Percentiles rank a stretch among this genome's conserved stretches.
Evolutionary conservation across 352 stramenopile genomes (phyloP).

Genomic region (Globisporangium nunn): DNA sequence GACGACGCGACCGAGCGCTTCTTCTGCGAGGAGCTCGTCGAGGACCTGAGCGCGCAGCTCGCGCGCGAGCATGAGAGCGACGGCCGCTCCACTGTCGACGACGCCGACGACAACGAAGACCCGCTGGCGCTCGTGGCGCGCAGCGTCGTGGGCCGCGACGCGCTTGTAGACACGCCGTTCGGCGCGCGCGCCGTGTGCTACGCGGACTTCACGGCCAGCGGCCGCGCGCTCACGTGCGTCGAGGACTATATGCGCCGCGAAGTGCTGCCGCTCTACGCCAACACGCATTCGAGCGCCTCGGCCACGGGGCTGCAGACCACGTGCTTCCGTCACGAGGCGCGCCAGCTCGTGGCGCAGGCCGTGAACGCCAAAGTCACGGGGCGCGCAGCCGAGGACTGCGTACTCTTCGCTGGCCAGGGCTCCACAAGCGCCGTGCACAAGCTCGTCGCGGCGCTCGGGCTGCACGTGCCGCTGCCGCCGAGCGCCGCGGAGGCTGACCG

Average conservation of each 20-base stretch:
- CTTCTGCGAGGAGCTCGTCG: constrained; percentile 78
- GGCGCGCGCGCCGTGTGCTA: constrained; percentile 84
- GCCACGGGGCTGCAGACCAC: constrained; percentile 81
- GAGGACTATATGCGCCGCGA: constrained; percentile 86
- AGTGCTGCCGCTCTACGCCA: constrained; percentile 94
- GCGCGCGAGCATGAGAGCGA: constrained; percentile 13
- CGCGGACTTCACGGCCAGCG: constrained; percentile 93
- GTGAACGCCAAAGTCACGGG: constrained; percentile 88
- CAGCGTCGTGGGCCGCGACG: constrained; percentile 39
- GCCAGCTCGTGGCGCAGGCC: constrained; percentile 90
- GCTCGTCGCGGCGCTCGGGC: constrained; percentile 59
- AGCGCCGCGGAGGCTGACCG: constrained; percentile 14
- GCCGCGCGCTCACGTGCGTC: constrained; percentile 80
- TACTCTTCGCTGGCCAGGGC: constrained; percentile 92
- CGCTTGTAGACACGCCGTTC: constrained; percentile 62
- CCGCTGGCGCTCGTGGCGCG: constrained; percentile 27
- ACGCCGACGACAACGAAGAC: constrained; percentile 11
- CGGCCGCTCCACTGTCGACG: not conserved
- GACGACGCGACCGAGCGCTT: constrained; percentile 27
- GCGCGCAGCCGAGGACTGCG: constrained; percentile 87
- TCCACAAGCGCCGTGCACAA: constrained; percentile 82
- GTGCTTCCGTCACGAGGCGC: constrained; percentile 92
- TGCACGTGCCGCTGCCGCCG: constrained; percentile 24
- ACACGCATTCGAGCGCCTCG: constrained; percentile 94
- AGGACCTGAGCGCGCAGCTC: constrained; percentile 45